Percentiles rank a stretch among this genome's conserved stretches.
Conservation (phyloP, 495 filamentous ascomycete species). For the Filosporella fistucella region DNA sequence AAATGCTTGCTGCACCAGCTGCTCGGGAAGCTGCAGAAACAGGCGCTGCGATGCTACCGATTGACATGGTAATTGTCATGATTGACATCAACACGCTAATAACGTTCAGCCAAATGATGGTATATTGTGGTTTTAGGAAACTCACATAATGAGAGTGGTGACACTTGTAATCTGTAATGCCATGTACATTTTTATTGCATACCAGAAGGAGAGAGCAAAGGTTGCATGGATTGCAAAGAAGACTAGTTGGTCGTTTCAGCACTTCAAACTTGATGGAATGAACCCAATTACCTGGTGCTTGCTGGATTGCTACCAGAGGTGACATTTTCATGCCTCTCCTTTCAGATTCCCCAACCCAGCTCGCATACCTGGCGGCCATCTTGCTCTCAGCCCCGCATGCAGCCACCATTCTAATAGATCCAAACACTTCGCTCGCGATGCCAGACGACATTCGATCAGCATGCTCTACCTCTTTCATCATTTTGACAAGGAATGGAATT, state of each 20-base stretch:
- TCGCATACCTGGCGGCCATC: conserved; percentile 44
- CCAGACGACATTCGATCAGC: conserved; percentile 54
- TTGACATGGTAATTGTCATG: conserved; percentile 47
- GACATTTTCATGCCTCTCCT: conserved; percentile 37
- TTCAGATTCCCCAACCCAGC: conserved; percentile 52
- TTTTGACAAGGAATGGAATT: conserved; percentile 52
- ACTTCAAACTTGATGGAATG: too few relatives aligned
- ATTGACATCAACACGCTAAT: conserved; percentile 48
- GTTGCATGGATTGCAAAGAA: conserved; percentile 1
- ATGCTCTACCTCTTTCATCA: conserved; percentile 48
- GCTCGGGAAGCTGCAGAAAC: conserved; percentile 42
- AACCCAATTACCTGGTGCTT: conserved; percentile 26
- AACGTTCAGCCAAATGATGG: background rate
- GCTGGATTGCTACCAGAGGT: conserved; percentile 25
- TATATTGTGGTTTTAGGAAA: background rate
- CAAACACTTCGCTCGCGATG: conserved; percentile 52
- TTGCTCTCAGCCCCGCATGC: conserved; percentile 60
- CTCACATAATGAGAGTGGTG: conserved; percentile 37
- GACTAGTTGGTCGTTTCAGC: background rate
- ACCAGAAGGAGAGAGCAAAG: conserved; percentile 43
- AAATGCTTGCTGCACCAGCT: conserved; percentile 46
- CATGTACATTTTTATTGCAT: conserved; percentile 34
- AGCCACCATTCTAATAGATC: conserved; percentile 52
- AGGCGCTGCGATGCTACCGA: conserved; percentile 45
- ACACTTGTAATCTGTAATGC: conserved; percentile 36